phyloP scores from a whole-genome alignment of 2,329 filamentous ascomycete genomes.

The Chaetomium sp. region DNA sequence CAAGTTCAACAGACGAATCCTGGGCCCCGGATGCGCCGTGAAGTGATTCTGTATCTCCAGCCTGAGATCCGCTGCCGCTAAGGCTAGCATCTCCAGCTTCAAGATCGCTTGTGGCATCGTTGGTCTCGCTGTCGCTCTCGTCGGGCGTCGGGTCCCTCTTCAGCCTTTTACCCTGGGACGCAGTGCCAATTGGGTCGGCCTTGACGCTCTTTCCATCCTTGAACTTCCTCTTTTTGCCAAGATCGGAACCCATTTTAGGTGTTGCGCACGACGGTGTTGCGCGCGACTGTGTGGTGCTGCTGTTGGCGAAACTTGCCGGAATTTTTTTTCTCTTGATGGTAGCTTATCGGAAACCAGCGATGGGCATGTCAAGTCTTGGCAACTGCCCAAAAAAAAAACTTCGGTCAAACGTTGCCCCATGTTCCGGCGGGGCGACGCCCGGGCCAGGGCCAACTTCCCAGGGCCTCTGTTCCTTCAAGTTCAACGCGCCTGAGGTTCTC shows the following conservation, averaged over 20 bases:
- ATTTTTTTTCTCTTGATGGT: conserved; percentile 13
- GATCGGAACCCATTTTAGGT: conserved; percentile 27
- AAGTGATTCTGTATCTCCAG: conserved; percentile 19
- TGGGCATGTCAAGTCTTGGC: background rate
- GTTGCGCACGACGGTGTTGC: background rate
- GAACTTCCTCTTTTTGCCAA: conserved; percentile 33
- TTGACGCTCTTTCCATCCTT: conserved; percentile 27
- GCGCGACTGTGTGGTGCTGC: background rate
- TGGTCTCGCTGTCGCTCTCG: conserved; percentile 19
- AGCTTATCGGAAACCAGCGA: background rate
- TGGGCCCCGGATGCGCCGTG: conserved; percentile 26
- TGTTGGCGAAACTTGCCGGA: background rate
- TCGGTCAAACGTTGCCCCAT: conserved; percentile 6
- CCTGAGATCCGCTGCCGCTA: conserved; percentile 7
- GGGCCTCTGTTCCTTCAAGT: too few species aligned
- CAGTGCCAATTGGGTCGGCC: conserved; percentile 8
- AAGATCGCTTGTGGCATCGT: conserved; percentile 9
- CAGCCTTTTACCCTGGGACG: conserved; percentile 19
- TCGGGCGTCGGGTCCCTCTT: conserved; percentile 22
- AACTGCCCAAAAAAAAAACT: background rate
- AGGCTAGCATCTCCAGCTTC: conserved; percentile 1
- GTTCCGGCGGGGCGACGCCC: background rate
- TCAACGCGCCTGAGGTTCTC: too few species aligned
- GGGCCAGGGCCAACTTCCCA: too few species aligned
- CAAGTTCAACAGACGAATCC: conserved; percentile 29